Base-by-base conservation (phyloP, 176 grass and related monocot species). In the Elymus sibiricus region DNA sequence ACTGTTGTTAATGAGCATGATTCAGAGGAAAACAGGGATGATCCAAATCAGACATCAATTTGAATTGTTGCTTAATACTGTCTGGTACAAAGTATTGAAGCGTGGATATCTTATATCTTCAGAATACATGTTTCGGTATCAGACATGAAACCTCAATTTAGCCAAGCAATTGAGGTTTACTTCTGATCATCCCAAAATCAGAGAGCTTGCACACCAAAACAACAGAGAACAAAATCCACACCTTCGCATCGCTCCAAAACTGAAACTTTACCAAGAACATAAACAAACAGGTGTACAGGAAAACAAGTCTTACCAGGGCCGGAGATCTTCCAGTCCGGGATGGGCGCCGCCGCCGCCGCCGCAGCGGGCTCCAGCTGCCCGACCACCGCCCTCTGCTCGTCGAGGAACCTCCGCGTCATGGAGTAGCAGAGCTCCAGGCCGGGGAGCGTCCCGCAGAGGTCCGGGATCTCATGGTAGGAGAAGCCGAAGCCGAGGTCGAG, bases 401-500 rank as follows among this genome's bases (percentile, higher is more conserved):
- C 91, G 59, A 89, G 85, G 75, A 96, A 93, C 59, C 89, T 83
- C 85, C 88, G 44, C 14, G 89, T 90, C 91, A 96, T 91, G 85
- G 91, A 96, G 77, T 96, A 93, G 69, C 94, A 96, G 53, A 96
- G 75, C 78, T 93, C 94, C 28, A 96, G 85, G 3, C 89, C 91
- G 4, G 91, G 91, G 14, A 96, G 87, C 76, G 94, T 96, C 79
- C 53, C 83, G 79, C 94, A 88, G 1, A 96, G 87, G 79, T 82
- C 91, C 25, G 94, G 91, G 61, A 96, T 96, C 87, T 96, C 85
- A 22, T 88, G 32, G 44, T 96, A 93, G 5, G 82, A 77, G 44
- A 93, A 96, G 0, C 91, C 91, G 66, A 96, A 96, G 4, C 94
- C 89, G 13, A 96, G 91, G 86, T 96, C 94, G 85, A 96, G 80